Evolutionary conservation across 2,329 filamentous ascomycete genomes (phyloP).

Genomic region (Phyllosticta citriasiana): DNA sequence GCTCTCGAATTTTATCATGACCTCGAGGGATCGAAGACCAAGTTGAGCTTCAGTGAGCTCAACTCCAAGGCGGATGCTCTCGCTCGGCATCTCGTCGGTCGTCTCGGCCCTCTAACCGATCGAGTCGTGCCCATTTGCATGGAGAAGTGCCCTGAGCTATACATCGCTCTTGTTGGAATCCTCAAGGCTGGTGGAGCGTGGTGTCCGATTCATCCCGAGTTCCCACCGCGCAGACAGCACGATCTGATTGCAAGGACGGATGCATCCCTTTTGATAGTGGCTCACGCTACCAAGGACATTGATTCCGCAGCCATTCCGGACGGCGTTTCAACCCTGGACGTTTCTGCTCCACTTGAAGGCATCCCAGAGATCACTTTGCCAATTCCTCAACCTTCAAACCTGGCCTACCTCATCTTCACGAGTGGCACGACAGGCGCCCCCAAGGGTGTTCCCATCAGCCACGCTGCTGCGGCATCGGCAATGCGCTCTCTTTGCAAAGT

Average conservation of each 20-base stretch:
- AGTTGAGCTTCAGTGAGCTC: constrained; percentile 25
- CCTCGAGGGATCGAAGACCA: not conserved
- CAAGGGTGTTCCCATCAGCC: constrained; percentile 8
- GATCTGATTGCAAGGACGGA: constrained; percentile 29
- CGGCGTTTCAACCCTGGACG: constrained; percentile 25
- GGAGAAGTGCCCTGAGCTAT: constrained; percentile 27
- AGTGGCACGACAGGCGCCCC: constrained; percentile 8
- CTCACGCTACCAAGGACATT: not conserved
- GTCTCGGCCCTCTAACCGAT: constrained; percentile 19
- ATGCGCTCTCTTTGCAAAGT: constrained; percentile 17
- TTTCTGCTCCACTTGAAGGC: constrained; percentile 12
- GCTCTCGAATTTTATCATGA: constrained; percentile 6
- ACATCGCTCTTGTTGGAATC: constrained; percentile 33
- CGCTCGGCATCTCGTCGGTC: constrained; percentile 19
- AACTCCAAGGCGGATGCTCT: constrained; percentile 25
- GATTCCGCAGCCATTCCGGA: not conserved
- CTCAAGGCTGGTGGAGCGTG: constrained; percentile 35
- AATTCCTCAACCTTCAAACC: constrained; percentile 17
- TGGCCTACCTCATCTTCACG: constrained; percentile 25
- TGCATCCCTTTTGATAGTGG: constrained; percentile 6
- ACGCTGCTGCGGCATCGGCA: constrained; percentile 16
- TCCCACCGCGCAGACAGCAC: constrained; percentile 18
- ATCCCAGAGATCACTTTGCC: not conserved
- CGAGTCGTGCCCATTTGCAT: constrained; percentile 26
- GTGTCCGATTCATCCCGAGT: constrained; percentile 30